Conservation (phyloP, 73 alveolate species). For the Stentor coeruleus region DNA sequence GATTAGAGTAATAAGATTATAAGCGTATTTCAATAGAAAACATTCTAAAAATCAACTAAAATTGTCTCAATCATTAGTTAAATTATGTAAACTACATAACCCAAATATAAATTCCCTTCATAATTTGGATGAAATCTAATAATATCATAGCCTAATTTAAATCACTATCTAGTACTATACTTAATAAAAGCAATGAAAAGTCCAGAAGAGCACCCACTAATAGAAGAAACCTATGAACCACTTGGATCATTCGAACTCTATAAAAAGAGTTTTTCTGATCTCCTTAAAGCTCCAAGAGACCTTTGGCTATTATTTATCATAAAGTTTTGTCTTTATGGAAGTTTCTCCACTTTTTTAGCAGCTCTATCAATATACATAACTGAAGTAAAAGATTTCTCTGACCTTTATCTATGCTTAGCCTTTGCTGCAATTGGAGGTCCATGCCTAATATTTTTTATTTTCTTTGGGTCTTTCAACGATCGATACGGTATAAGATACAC, state of each 20-base stretch:
- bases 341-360: neutral
- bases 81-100: too few species aligned
- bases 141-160: too few species aligned
- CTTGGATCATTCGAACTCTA: neutral
- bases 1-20: too few species aligned
- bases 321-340: neutral
- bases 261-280: constrained; percentile 7
- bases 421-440: neutral
- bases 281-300: neutral
- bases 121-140: too few species aligned
- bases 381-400: neutral
- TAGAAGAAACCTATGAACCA: too few species aligned
- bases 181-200: too few species aligned
- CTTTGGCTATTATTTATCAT: neutral
- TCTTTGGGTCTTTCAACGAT: neutral
- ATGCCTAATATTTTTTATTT: neutral
- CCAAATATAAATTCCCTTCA: too few species aligned
- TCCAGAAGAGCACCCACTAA: too few species aligned
- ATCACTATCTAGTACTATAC: too few species aligned
- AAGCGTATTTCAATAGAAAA: too few species aligned
- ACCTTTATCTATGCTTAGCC: neutral
- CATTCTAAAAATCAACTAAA: too few species aligned
- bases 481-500: neutral
- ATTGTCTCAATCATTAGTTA: too few species aligned
- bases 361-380: neutral